phyloP scores from a whole-genome alignment of 306 rosid genomes.

The Citrullus mucosospermus region DNA sequence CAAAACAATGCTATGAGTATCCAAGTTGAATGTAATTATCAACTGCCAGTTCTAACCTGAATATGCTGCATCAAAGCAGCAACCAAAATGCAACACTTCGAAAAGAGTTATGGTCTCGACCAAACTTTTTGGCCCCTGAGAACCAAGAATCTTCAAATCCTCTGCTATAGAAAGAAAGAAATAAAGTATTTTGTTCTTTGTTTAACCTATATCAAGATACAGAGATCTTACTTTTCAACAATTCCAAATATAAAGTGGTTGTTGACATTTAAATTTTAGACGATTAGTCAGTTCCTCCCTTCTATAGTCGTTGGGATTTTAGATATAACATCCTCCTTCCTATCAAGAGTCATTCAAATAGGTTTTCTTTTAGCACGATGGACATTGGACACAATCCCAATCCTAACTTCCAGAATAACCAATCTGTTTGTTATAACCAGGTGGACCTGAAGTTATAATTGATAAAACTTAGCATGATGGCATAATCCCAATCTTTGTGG shows the following conservation, averaged over 20 bases:
- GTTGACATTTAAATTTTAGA: background rate
- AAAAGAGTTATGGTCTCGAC: background rate
- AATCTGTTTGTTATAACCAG: background rate
- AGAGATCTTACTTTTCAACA: background rate
- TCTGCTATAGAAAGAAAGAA: background rate
- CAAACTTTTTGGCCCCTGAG: background rate
- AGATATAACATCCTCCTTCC: background rate
- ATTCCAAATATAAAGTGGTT: background rate
- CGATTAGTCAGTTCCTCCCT: background rate
- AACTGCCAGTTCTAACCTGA: background rate
- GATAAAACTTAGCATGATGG: background rate
- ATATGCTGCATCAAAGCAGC: background rate
- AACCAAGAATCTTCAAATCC: background rate
- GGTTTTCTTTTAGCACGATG: background rate
- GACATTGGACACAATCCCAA: background rate
- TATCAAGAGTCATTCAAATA: too few species aligned
- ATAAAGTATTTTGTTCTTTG: background rate
- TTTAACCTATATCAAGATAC: background rate
- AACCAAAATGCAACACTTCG: background rate
- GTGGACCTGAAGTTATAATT: background rate
- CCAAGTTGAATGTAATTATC: background rate
- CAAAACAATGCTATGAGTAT: background rate
- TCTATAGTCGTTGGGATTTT: too few species aligned
- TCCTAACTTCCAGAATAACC: background rate
- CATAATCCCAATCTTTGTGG: background rate